These are phyloP conservation scores for Gnomoniopsis sp. DNA, from an alignment of 2,329 filamentous ascomycete genomes.

Conservation along the genomic window DNA sequence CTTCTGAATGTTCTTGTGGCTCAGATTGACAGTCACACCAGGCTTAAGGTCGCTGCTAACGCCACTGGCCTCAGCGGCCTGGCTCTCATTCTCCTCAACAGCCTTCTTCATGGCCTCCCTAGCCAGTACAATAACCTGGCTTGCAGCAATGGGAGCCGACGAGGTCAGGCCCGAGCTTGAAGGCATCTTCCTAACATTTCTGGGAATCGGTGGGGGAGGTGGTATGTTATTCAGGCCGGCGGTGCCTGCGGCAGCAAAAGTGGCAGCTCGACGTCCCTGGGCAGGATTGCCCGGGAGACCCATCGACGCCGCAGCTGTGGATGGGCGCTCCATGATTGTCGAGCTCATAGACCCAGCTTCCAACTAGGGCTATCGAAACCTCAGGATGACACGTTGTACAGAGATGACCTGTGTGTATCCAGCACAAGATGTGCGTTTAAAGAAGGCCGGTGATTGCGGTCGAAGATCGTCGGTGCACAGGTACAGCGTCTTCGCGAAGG, in stretches of 20 bases:
- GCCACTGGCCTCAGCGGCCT: slow-evolving; percentile 57
- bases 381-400: neutral
- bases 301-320: slow-evolving; percentile 21
- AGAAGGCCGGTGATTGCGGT: neutral
- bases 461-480: neutral
- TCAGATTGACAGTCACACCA: slow-evolving; percentile 75
- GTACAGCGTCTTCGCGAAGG: neutral
- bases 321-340: slow-evolving; percentile 22
- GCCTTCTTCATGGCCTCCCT: slow-evolving; percentile 66
- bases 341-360: slow-evolving; percentile 13
- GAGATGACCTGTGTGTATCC: slow-evolving; percentile 1
- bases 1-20: slow-evolving; percentile 68
- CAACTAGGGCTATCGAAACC: neutral
- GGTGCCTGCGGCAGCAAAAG: slow-evolving; percentile 23
- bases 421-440: slow-evolving; percentile 4
- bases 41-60: slow-evolving; percentile 61
- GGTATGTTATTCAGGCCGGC: slow-evolving; percentile 33
- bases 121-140: slow-evolving; percentile 63
- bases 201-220: slow-evolving; percentile 43
- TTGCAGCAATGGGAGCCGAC: slow-evolving; percentile 52
- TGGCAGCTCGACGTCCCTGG: slow-evolving; percentile 29
- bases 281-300: slow-evolving; percentile 35
- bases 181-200: slow-evolving; percentile 42
- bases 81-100: slow-evolving; percentile 61
- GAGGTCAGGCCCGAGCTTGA: slow-evolving; percentile 46